Evolutionary conservation across 2,329 filamentous ascomycete genomes (phyloP), one percentile per base, ranked within the genome.

Genomic region (Penicillium sp.): DNA sequence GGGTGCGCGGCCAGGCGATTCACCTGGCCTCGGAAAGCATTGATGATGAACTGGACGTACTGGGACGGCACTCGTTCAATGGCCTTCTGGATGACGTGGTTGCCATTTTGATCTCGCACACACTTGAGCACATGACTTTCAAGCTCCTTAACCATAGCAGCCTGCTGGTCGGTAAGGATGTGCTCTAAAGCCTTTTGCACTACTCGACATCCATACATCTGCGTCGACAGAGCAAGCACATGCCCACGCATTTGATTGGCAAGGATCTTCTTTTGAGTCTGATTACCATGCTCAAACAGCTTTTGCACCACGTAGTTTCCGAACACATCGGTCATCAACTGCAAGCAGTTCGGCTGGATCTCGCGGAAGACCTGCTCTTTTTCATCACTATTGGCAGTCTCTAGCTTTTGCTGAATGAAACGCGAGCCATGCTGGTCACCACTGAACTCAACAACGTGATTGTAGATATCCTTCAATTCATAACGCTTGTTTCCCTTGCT

Each of bases 251-350:
- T 95, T 62, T 85, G 80, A 47, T 80, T 79, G 1, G 87, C 88
- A 28, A 98, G 67, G 2, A 84, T 75, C 63, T 83, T 88, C 70
- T 98, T 98, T 68, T 98, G 92, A 0, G 82, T 76, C 64, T 95
- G 89, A 51, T 87, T 93, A 26, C 92, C 90, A 61, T 96, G 87
- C 61, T 96, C 90, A 46, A 96, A 95, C 59, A 96, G 82, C 62
- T 95, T 96, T 58, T 98, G 92, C 26, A 96, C 89, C 23, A 98
- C 92, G 58, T 96, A 98, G 63, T 98, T 98, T 37, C 92, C 92
- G 58, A 95, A 98, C 0, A 96, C 83, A 61, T 96, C 92, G 30
- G 83, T 90, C 87, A 95, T 95, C 32, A 98, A 70, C 56, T 90
- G 87, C 18, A 94, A 65, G 1, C 84, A 80, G 50, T 98, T 92